Evolutionary conservation across 371 early-diverging fungal species (phyloP), one percentile per base, ranked within the genome.

Genomic region (Mucor lusitanicus): DNA sequence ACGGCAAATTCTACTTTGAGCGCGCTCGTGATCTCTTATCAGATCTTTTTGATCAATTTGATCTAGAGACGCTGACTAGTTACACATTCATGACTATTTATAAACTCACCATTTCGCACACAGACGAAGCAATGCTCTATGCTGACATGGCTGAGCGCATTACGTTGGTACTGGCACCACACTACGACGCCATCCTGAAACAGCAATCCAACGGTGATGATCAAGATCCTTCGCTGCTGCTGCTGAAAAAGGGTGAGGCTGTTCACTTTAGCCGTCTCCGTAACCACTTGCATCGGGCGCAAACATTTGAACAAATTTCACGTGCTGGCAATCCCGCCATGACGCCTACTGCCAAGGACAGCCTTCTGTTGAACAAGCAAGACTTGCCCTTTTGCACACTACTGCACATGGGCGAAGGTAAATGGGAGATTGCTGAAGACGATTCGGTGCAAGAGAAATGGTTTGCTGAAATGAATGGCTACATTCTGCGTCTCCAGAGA

Each of bases 111-210:
- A 23, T 70, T 27, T 48, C 66, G 4, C 69, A 75, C 1, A 9
- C 48, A 3, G 28, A 73, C 17, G 75, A 77, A 12, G 56, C 65
- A 1, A 40, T 61, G 13, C 33, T 62, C 0, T 79, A 78, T 33
- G 54, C 59, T 1, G 73, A 69, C 32, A 72, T 82, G 64, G 78
- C 82, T 13, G 72, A 72, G n/a, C 70, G 81, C 1, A 63, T 81
- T 54, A 23, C 69, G 0, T 13, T 53, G 30, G 19, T 77, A 15
- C 48, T 80, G 15, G 58, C 68, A 27, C 60, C 63, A 3, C 28
- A 40, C 8, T 73, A 73, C 27, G 11, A 12, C 11, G 15, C 25
- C 3, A 60, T 56, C 3, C 21, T 65, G 0, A 65, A 63, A 23
- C 48, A 35, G 27, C 21, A 61, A 11, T 23, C 17, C 21, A 40